A percentile compares a stretch with the other conserved stretches of the same genome.
Evolutionary conservation across 177 flowering plant genomes (phyloP).

Genomic region (Vitis hybrid): DNA sequence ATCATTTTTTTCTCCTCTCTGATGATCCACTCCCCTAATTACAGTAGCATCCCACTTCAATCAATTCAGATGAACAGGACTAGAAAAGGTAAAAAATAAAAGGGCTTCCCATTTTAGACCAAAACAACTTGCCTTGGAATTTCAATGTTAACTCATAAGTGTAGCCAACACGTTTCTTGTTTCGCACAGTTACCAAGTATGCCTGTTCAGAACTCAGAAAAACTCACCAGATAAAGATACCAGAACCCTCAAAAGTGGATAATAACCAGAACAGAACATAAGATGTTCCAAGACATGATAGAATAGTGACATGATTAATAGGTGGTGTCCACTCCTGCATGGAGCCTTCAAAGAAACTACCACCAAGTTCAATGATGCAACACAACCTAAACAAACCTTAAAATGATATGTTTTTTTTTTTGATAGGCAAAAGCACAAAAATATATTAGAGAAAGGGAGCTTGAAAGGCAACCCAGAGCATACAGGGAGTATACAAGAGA

Average conservation of each 20-base stretch:
- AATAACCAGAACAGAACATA: neutral
- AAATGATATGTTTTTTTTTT: neutral
- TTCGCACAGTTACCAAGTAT: constrained; percentile 86
- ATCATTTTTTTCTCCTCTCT: constrained; percentile 51
- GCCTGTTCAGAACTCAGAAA: constrained; percentile 50
- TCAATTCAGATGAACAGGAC: neutral
- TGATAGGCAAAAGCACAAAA: too few relatives aligned
- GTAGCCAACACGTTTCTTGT: constrained; percentile 92
- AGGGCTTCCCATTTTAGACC: too few relatives aligned
- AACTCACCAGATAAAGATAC: neutral
- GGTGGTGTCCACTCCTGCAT: neutral
- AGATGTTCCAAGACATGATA: neutral
- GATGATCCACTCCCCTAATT: constrained; percentile 69
- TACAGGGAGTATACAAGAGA: too few relatives aligned
- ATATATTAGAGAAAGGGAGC: too few relatives aligned
- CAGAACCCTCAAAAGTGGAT: neutral
- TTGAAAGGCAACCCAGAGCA: too few relatives aligned
- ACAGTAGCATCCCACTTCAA: constrained; percentile 2
- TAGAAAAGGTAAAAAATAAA: neutral
- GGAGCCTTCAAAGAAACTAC: neutral
- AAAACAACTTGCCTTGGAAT: constrained; percentile 56
- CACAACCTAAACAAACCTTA: neutral
- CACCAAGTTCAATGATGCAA: neutral
- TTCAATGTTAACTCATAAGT: constrained; percentile 75
- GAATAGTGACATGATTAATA: neutral